phyloP scores from a whole-genome alignment of 140 eudicot species.

The Cichorium intybus region DNA sequence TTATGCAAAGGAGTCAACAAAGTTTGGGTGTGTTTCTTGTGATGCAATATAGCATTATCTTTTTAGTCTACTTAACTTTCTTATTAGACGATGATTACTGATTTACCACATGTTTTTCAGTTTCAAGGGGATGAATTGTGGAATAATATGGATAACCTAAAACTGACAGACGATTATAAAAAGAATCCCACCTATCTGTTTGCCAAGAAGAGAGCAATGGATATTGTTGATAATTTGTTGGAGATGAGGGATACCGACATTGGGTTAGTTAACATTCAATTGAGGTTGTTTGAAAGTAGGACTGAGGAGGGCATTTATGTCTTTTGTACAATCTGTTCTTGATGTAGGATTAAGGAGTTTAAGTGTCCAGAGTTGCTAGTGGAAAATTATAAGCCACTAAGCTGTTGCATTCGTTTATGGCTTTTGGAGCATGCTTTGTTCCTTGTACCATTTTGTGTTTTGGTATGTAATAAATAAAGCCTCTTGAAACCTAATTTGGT shows the following conservation, averaged over 20 bases:
- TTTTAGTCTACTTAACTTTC: background rate
- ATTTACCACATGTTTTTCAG: constrained; percentile 33
- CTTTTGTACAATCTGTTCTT: background rate
- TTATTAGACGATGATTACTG: background rate
- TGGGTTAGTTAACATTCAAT: constrained; percentile 43
- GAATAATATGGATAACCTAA: constrained; percentile 42
- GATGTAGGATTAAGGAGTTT: constrained; percentile 61
- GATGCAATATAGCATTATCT: background rate
- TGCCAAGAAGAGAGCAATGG: constrained; percentile 67
- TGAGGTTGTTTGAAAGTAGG: background rate
- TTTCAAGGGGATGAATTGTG: constrained; percentile 51
- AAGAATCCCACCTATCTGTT: constrained; percentile 31
- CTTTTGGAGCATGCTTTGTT: constrained; percentile 60
- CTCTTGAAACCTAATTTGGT: constrained; percentile 28
- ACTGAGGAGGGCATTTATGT: constrained; percentile 6
- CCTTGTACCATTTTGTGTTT: constrained; percentile 43
- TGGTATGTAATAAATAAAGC: constrained; percentile 50
- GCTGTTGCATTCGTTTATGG: constrained; percentile 69
- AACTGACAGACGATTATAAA: constrained; percentile 22
- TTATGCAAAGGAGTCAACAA: constrained; percentile 58
- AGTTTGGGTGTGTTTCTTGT: constrained; percentile 65
- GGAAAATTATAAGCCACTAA: constrained; percentile 53
- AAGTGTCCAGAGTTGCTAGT: constrained; percentile 84
- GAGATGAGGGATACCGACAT: constrained; percentile 49
- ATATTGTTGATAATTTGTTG: constrained; percentile 39